Evolutionary conservation across 495 filamentous ascomycete species (phyloP), one percentile per base, ranked within the genome.

Genomic region (Tuber microsphaerosporum): DNA sequence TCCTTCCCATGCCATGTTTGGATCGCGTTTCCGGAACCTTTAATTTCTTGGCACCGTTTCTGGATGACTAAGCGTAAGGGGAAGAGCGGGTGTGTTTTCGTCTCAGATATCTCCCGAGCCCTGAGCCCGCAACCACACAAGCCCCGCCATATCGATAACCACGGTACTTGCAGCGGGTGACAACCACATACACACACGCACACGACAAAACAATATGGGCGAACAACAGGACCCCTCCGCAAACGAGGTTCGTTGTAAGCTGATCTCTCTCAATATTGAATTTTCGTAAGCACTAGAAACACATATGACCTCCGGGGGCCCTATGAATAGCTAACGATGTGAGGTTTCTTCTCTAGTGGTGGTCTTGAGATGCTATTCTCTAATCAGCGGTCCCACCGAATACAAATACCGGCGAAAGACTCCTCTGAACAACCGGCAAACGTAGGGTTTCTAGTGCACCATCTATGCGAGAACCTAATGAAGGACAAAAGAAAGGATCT

Each of bases 361-460:
- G 95, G 95, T 31, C 89, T 99, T n/a, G 95, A 99, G 84, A 90
- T 97, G 83, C 89, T 99, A 74, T 99, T 99, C 84, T 89, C 90
- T 31, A 92, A 97, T 81, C 85, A 92, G 82, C 88, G 89, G 70
- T 91, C 89, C 75, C 92, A 94, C 81, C 84, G 85, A 1, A 79
- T 99, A 69, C 85, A 87, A 22, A 77, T 98, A 41, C 92, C 95
- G 44, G 84, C 87, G n/a, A 85, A 79, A 42, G 87, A 91, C 78
- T 65, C 75, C 75, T 76, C 70, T 9, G 78, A 74, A 12, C 84
- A 85, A 39, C 87, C 87, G 14, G 85, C 89, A 48, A 96, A 89
- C 75, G 88, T 97, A 65, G 88, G 87, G n/a, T 92, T 89, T 82
- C 88, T 98, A 34, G 89, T 98, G 71, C 82, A 87, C 46, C 88